Base-by-base conservation (phyloP, 768 basidiomycete species). In the Lactifluus pinguis region DNA sequence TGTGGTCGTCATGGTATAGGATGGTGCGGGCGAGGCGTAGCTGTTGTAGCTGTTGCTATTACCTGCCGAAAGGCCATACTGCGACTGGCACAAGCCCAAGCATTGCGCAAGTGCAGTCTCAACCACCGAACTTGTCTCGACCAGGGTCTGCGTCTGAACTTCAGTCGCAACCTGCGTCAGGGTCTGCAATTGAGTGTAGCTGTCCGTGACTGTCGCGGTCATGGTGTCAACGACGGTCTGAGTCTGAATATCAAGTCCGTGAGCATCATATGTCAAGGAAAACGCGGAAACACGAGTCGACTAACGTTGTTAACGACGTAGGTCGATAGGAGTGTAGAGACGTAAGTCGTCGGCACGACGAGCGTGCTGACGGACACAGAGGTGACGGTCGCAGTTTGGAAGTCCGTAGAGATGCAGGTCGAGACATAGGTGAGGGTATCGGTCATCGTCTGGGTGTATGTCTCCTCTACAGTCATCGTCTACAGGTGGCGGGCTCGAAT, bases 61-160 rank as follows among this genome's bases (percentile, higher is more conserved):
- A 9, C 82, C 82, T 17, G 73, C 53, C 8, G 68, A 77, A 68
- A 86, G 70, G 60, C 75, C 76, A 77, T 79, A 85, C 60, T 69
- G 68, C 38, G 77, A 80, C 75, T 85, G 83, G 79, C 85, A 86
- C 79, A 73, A 70, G 67, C 75, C 74, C 58, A 86, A 73, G 70
- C 84, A 86, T 52, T 79, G 70, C 51, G 79, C 74, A 52, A 86
- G 79, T 55, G 72, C 78, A 50, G 81, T 83, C 67, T 79, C 75
- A 42, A 72, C 61, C 25, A 79, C 80, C 29, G 76, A 70, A 65
- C 77, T 71, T n/a, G 76, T 77, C 50, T 73, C 68, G 7, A 77
- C 76, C 55, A 75, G 73, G 10, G 79, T 83, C 29, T 76, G 71
- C 1, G 80, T 80, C 48, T 69, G 58, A 6, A 67, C 70, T n/a